Conservation (phyloP, 768 basidiomycete species). For the Paxillus involutus region DNA sequence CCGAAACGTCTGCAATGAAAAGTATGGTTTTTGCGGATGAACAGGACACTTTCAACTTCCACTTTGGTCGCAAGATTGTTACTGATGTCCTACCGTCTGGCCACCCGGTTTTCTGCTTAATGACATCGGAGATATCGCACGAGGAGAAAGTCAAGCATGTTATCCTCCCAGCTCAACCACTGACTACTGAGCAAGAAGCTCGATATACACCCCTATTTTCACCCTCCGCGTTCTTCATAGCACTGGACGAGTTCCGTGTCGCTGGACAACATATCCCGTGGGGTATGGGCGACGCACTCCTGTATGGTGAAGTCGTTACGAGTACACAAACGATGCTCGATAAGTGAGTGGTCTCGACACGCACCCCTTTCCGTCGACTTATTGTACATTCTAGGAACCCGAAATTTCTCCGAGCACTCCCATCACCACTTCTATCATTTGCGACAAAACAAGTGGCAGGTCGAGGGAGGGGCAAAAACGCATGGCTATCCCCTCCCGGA, state of each 20-base stretch:
- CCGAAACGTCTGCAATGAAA: conserved; percentile 21
- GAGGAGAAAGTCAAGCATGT: conserved; percentile 52
- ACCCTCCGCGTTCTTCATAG: conserved; percentile 55
- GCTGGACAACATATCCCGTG: conserved; percentile 34
- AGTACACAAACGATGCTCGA: conserved; percentile 96
- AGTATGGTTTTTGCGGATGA: conserved; percentile 52
- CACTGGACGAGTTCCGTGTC: conserved; percentile 37
- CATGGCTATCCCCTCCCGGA: conserved; percentile 91
- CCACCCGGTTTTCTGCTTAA: conserved; percentile 16
- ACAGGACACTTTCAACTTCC: conserved; percentile 71
- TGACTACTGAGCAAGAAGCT: conserved; percentile 40
- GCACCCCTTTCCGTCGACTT: neutral
- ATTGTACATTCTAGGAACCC: conserved; percentile 63
- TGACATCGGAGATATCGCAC: conserved; percentile 29
- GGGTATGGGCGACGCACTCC: conserved; percentile 72
- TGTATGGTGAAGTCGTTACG: conserved; percentile 89
- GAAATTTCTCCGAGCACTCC: conserved; percentile 62
- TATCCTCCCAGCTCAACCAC: conserved; percentile 51
- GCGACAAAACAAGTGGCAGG: conserved; percentile 88
- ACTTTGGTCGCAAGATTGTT: conserved; percentile 32
- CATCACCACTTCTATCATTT: conserved; percentile 76
- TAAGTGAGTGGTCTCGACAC: conserved; percentile 52
- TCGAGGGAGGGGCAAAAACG: conserved; percentile 83
- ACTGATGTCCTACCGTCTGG: conserved; percentile 25
- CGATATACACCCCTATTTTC: conserved; percentile 70